Conservation (phyloP, 2,329 filamentous ascomycete species). For the Cordyceps cicadae region DNA sequence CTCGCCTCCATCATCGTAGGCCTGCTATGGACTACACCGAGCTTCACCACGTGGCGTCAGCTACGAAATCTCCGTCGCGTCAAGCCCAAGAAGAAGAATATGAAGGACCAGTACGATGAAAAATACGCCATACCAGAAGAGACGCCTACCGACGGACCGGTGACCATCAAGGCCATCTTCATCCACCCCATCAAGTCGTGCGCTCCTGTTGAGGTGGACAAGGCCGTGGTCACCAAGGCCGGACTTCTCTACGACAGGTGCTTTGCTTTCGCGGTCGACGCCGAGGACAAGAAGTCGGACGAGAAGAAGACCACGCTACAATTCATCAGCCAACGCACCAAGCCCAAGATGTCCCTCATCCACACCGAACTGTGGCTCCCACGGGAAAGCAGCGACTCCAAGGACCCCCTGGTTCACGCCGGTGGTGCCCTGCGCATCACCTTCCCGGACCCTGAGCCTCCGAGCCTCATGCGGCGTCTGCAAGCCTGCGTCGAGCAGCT, state of each 20-base stretch:
- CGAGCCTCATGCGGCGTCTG: neutral
- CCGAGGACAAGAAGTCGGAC: slow-evolving; percentile 16
- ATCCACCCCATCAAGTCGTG: slow-evolving; percentile 24
- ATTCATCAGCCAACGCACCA: slow-evolving; percentile 22
- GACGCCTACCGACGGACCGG: neutral
- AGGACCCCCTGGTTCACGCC: slow-evolving; percentile 12
- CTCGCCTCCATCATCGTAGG: neutral
- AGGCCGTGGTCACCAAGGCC: slow-evolving; percentile 18
- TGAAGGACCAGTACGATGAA: slow-evolving; percentile 19
- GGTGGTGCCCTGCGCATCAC: slow-evolving; percentile 8
- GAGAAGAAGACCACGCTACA: slow-evolving; percentile 13
- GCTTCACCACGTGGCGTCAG: neutral
- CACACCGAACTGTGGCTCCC: slow-evolving; percentile 15
- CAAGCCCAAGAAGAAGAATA: slow-evolving; percentile 18
- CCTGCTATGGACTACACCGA: neutral
- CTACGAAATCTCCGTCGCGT: slow-evolving; percentile 12
- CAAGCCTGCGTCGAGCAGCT: neutral
- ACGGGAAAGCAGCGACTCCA: neutral
- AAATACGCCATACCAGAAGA: slow-evolving; percentile 13
- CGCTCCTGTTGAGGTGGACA: slow-evolving; percentile 18
- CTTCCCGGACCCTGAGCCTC: slow-evolving; percentile 6
- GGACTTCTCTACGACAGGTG: slow-evolving; percentile 20
- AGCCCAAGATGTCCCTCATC: slow-evolving; percentile 15
- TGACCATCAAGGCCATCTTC: slow-evolving; percentile 21
- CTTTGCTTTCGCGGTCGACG: slow-evolving; percentile 23